These are phyloP conservation scores for Naganishia friedmannii DNA, from an alignment of 768 basidiomycete genomes.

Conservation along the genomic window DNA sequence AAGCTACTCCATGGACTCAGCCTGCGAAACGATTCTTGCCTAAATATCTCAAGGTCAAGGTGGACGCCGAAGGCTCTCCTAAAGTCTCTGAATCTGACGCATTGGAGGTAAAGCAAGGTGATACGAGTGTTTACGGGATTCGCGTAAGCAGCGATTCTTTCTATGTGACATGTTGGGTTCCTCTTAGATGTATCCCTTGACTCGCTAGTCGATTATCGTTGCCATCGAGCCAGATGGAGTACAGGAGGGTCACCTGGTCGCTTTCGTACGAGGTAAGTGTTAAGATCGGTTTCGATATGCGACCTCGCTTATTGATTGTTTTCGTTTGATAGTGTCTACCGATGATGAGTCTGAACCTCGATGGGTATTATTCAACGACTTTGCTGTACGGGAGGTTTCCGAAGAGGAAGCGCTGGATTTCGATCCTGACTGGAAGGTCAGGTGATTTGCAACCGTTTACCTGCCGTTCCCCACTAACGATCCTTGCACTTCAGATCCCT, in stretches of 20 bases:
- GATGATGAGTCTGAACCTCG: conserved; percentile 48
- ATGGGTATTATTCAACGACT: conserved; percentile 98
- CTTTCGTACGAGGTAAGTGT: conserved; percentile 72
- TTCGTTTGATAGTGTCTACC: conserved; percentile 9
- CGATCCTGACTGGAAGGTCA: conserved; percentile 85
- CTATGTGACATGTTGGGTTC: background rate
- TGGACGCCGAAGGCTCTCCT: background rate
- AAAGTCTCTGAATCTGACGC: conserved; percentile 11
- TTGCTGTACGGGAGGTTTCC: conserved; percentile 76
- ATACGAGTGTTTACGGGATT: conserved; percentile 24
- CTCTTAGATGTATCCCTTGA: background rate
- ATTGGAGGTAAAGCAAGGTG: background rate
- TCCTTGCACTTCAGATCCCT: conserved; percentile 61
- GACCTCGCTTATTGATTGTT: background rate
- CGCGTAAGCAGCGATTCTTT: conserved; percentile 17
- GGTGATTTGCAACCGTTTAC: conserved; percentile 33
- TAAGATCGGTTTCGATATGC: background rate
- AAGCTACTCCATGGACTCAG: conserved; percentile 24
- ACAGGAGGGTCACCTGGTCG: conserved; percentile 79
- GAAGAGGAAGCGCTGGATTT: conserved; percentile 86
- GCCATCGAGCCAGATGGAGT: conserved; percentile 68
- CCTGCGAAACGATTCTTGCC: conserved; percentile 36
- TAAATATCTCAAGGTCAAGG: conserved; percentile 14
- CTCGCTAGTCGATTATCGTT: conserved; percentile 14
- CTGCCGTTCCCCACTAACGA: background rate